These are phyloP conservation scores for Chaetothyriales sp. DNA, from an alignment of 2,329 filamentous ascomycete species.

Conservation along the genomic window DNA sequence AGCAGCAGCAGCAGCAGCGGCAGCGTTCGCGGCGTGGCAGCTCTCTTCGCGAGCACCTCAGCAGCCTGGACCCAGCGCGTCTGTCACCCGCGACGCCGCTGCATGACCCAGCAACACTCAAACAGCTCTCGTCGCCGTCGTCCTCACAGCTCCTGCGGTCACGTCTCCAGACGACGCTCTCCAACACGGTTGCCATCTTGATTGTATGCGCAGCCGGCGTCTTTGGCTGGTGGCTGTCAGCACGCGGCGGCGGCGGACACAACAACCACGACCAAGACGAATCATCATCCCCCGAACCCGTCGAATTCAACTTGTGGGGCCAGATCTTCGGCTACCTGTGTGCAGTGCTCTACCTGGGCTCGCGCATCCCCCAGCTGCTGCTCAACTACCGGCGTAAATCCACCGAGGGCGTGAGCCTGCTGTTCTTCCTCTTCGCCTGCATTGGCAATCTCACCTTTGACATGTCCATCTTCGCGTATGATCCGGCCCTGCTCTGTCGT, in stretches of 20 bases:
- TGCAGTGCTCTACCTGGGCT: slow-evolving; percentile 75
- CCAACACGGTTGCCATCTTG: slow-evolving; percentile 60
- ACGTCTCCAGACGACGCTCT: slow-evolving; percentile 38
- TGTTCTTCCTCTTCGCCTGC: slow-evolving; percentile 95
- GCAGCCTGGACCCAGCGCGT: slow-evolving; percentile 44
- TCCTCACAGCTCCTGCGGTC: slow-evolving; percentile 23
- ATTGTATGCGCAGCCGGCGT: slow-evolving; percentile 75
- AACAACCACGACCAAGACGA: slow-evolving; percentile 25
- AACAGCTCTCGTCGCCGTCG: slow-evolving; percentile 19
- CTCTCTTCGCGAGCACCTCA: slow-evolving; percentile 16
- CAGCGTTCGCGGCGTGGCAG: not conserved
- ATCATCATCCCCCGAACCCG: slow-evolving; percentile 26
- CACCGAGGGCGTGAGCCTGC: slow-evolving; percentile 79
- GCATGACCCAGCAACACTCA: slow-evolving; percentile 36
- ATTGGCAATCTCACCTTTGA: slow-evolving; percentile 91
- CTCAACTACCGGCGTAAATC: slow-evolving; percentile 80
- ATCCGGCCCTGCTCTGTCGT: slow-evolving; percentile 34
- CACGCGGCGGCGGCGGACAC: slow-evolving; percentile 22
- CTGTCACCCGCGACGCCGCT: slow-evolving; percentile 74
- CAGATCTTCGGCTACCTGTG: slow-evolving; percentile 92
- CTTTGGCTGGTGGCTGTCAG: slow-evolving; percentile 61
- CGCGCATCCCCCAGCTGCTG: slow-evolving; percentile 74
- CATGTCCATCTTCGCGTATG: slow-evolving; percentile 77
- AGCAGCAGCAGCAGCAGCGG: not conserved
- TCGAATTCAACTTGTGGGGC: slow-evolving; percentile 59